Percentiles rank a stretch among this genome's conserved stretches.
phyloP scores from a whole-genome alignment of 2,329 filamentous ascomycete genomes.

The Fusarium lyarnte region DNA sequence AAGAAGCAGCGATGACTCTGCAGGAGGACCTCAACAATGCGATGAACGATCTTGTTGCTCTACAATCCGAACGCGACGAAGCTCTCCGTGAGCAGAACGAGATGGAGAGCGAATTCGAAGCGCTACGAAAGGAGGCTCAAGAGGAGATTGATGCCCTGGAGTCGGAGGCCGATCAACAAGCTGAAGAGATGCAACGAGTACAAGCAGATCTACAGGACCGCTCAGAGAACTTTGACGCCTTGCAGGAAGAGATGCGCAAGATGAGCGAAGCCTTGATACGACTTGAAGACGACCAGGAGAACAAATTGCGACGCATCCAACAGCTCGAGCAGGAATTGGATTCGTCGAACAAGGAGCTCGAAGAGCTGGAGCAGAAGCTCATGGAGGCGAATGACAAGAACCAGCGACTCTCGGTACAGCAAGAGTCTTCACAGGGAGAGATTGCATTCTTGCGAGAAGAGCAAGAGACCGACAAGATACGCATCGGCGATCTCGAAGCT shows the following conservation, averaged over 20 bases:
- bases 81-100: constrained; percentile 73
- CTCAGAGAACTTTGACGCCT: constrained; percentile 87
- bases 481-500: constrained; percentile 92
- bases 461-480: constrained; percentile 97
- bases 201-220: constrained; percentile 78
- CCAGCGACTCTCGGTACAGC: constrained; percentile 86
- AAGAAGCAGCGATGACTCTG: constrained; percentile 67
- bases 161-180: constrained; percentile 76
- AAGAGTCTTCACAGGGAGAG: constrained; percentile 91
- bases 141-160: constrained; percentile 74
- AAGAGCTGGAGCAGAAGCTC: constrained; percentile 84
- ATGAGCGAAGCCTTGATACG: constrained; percentile 87
- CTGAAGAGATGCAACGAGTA: constrained; percentile 74
- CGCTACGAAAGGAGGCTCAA: constrained; percentile 70
- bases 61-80: constrained; percentile 89
- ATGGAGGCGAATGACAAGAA: constrained; percentile 88
- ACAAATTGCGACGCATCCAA: constrained; percentile 80
- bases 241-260: constrained; percentile 93
- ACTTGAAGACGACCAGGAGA: constrained; percentile 88
- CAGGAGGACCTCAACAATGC: constrained; percentile 84
- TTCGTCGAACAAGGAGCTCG: constrained; percentile 87
- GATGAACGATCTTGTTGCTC: constrained; percentile 79
- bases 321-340: constrained; percentile 84
- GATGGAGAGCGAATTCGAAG: constrained; percentile 69
- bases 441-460: constrained; percentile 96